A percentile compares a stretch with the other conserved stretches of the same genome.
Evolutionary conservation across 148 eudicot species (phyloP).

Genomic region (Rhododendron kiyosumense): DNA sequence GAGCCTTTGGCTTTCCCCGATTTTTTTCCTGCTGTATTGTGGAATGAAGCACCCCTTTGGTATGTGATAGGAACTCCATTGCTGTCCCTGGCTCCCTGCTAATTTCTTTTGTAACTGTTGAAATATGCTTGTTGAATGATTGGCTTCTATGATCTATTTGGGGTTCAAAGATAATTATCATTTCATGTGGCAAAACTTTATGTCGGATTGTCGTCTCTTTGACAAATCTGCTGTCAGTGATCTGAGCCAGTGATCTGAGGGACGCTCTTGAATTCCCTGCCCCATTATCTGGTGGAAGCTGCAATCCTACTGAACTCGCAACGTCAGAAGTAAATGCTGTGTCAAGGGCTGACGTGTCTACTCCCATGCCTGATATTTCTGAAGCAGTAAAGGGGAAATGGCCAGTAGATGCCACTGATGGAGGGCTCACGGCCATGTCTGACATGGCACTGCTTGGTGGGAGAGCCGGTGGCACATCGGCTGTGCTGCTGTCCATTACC

Average conservation of each 20-base stretch:
- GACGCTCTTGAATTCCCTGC: conserved; percentile 72
- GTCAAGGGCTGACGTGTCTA: conserved; percentile 83
- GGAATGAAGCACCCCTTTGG: no score
- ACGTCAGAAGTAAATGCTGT: conserved; percentile 82
- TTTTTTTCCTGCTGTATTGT: no score
- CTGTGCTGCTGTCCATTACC: conserved; percentile 60
- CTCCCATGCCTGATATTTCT: conserved; percentile 85
- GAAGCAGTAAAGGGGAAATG: conserved; percentile 88
- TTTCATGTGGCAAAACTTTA: no score
- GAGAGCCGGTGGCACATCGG: conserved; percentile 51
- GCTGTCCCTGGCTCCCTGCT: no score
- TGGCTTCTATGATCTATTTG: no score
- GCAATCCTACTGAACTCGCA: conserved; percentile 76
- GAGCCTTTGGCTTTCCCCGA: no score
- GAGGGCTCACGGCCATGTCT: conserved; percentile 87
- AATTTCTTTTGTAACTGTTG: no score
- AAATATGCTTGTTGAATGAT: no score
- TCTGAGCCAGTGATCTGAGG: conserved; percentile 77
- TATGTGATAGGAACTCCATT: no score
- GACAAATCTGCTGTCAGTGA: conserved; percentile 93
- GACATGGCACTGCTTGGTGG: conserved; percentile 70
- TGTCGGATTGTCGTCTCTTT: no score
- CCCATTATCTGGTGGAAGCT: conserved; percentile 79
- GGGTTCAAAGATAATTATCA: no score
- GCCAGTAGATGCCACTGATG: conserved; percentile 87